Evolutionary conservation across 2,329 filamentous ascomycete genomes (phyloP), one percentile per base, ranked within the genome.

Genomic region (Ceratocystis destructans): DNA sequence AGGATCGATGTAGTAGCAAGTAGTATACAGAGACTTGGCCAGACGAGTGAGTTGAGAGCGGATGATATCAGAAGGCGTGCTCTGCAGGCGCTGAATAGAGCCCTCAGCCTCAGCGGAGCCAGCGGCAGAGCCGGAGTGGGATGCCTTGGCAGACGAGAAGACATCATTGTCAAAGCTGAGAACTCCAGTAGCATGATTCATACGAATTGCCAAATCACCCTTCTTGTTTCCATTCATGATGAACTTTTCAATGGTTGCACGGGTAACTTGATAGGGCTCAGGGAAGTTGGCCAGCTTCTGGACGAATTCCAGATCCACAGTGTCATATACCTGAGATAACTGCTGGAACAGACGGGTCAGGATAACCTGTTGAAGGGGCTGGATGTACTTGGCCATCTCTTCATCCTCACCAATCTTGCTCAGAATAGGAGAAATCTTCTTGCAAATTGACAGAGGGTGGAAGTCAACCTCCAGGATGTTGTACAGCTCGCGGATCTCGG

Each of bases 141-240:
- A 83, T 70, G 93, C 90, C 81, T 96, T 97, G 73, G 92, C 87
- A 17, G 94, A 96, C 45, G 94, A 96, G 82, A 99, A 97, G 70
- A 99, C 91, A 76, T 99, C 94, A 65, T 90, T 95, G 76, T 99
- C 94, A 72, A 99, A 99, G 75, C 91, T 96, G 68, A 99, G 84
- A 62, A 96, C 89, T 68, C 94, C 91, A 65, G 92, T 93, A 69
- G 91, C 91, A 75, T 99, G 94, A 74, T 97, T 90, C 77, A 97
- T 90, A 69, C 94, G 91, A 72, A 99, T 95, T 65, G 94, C 89
- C 59, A 99, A 83, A 72, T 99, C 94, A 67, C 94, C 94, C 84
- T 99, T 99, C 86, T 99, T 99, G 84, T 96, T 97, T 70, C 94
- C 94, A 77, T 99, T 99, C 94, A 99, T 99, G 82, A 99, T 97